Percentiles rank a stretch among this genome's conserved stretches.
Evolutionary conservation across 768 basidiomycete species (phyloP).

Genomic region (Atractiella rhizophila): DNA sequence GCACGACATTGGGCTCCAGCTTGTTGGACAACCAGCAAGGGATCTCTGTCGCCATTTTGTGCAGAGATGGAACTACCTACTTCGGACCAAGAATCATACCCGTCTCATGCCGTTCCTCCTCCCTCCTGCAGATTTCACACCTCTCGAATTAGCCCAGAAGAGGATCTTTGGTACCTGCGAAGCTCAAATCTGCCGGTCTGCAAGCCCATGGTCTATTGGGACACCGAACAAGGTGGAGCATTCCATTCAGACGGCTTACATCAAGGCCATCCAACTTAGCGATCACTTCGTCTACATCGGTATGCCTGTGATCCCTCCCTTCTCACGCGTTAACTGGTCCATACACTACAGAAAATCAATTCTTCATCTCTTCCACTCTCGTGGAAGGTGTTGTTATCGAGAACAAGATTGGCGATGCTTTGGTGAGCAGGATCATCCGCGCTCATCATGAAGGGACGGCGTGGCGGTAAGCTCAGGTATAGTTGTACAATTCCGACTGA

Average conservation of each 20-base stretch:
- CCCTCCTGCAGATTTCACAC: slow-evolving; percentile 75
- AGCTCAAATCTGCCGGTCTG: slow-evolving; percentile 82
- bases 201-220: slow-evolving; percentile 89
- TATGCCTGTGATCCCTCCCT: background rate
- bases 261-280: slow-evolving; percentile 59
- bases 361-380: slow-evolving; percentile 34
- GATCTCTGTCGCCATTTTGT: slow-evolving; percentile 87
- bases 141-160: slow-evolving; percentile 46
- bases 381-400: slow-evolving; percentile 66
- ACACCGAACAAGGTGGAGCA: slow-evolving; percentile 59
- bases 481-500: background rate
- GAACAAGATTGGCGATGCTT: slow-evolving; percentile 80
- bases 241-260: slow-evolving; percentile 63
- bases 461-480: slow-evolving; percentile 32
- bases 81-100: slow-evolving; percentile 89
- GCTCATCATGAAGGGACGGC: slow-evolving; percentile 54
- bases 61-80: slow-evolving; percentile 79
- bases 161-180: slow-evolving; percentile 89
- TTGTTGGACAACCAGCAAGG: slow-evolving; percentile 84
- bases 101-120: slow-evolving; percentile 74
- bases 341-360: slow-evolving; percentile 20
- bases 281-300: slow-evolving; percentile 95
- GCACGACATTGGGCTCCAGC: slow-evolving; percentile 91
- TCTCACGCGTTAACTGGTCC: background rate
- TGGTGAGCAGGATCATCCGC: slow-evolving; percentile 67